Conservation (phyloP, 768 basidiomycete species). For the Pholiota conissans region DNA sequence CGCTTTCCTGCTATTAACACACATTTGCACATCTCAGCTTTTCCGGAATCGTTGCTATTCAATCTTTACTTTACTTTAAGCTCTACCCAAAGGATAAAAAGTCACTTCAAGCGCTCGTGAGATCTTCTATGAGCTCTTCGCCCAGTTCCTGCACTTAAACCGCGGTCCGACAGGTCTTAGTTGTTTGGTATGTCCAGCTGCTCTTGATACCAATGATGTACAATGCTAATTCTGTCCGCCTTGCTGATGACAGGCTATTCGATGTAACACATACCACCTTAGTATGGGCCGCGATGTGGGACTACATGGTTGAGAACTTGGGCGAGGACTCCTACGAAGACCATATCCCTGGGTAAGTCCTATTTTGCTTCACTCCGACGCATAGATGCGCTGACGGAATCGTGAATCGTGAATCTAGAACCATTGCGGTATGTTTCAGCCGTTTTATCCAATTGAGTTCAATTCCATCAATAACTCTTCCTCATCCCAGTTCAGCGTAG, state of each 20-base stretch:
- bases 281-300: constrained; percentile 38
- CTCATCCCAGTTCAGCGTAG: constrained; percentile 19
- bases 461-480: not conserved
- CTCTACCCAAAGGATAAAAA: constrained; percentile 28
- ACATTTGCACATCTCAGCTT: constrained; percentile 8
- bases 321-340: constrained; percentile 26
- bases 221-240: not conserved
- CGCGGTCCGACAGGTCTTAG: constrained; percentile 6
- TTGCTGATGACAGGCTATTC: constrained; percentile 27
- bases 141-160: constrained; percentile 5
- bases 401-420: constrained; percentile 1
- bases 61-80: constrained; percentile 34
- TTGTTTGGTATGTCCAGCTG: constrained; percentile 12
- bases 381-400: not conserved
- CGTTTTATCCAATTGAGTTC: not conserved
- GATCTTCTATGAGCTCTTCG: not conserved
- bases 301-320: constrained; percentile 34
- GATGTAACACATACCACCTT: constrained; percentile 36
- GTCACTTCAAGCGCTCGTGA: constrained; percentile 29
- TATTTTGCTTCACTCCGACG: too few relatives aligned
- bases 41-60: constrained; percentile 33
- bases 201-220: not conserved
- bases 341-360: constrained; percentile 33
- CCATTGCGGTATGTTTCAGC: constrained; percentile 18
- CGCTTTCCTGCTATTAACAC: not conserved